Conservation (phyloP, 129 eudicot genomes). For the Cynara cardunculus region DNA sequence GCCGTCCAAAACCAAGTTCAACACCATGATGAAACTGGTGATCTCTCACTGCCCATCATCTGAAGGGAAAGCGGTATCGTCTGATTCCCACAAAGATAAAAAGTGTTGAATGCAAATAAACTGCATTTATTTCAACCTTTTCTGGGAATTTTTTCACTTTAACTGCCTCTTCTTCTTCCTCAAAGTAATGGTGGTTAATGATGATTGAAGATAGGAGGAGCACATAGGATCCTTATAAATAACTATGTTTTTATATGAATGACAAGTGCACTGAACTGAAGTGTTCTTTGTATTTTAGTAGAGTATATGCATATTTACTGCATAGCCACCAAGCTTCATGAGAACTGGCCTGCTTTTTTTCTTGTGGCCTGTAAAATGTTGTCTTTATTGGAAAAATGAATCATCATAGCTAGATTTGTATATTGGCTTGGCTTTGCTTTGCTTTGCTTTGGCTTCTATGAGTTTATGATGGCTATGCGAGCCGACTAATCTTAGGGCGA, state of each 20-base stretch:
- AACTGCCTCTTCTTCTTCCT: neutral
- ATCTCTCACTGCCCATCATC: constrained; percentile 10
- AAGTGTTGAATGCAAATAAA: neutral
- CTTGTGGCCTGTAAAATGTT: neutral
- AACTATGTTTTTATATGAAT: constrained; percentile 1
- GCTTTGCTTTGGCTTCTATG: neutral
- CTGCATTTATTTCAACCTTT: neutral
- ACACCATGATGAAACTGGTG: neutral
- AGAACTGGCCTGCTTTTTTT: neutral
- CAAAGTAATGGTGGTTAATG: constrained; percentile 30
- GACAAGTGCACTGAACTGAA: neutral
- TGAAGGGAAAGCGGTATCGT: neutral
- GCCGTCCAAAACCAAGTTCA: constrained; percentile 53
- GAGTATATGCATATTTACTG: neutral
- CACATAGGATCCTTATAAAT: constrained; percentile 3
- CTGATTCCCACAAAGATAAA: neutral
- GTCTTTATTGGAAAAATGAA: neutral
- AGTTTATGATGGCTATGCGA: too few relatives aligned
- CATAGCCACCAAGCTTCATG: constrained; percentile 2
- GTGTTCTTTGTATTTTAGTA: constrained; percentile 9
- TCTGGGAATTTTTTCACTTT: neutral
- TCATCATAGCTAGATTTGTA: neutral
- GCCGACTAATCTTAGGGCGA: too few relatives aligned
- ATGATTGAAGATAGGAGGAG: constrained; percentile 19
- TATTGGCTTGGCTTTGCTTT: neutral